phyloP scores from a whole-genome alignment of 2,329 filamentous ascomycete genomes.

The Bretziella fagacearum region DNA sequence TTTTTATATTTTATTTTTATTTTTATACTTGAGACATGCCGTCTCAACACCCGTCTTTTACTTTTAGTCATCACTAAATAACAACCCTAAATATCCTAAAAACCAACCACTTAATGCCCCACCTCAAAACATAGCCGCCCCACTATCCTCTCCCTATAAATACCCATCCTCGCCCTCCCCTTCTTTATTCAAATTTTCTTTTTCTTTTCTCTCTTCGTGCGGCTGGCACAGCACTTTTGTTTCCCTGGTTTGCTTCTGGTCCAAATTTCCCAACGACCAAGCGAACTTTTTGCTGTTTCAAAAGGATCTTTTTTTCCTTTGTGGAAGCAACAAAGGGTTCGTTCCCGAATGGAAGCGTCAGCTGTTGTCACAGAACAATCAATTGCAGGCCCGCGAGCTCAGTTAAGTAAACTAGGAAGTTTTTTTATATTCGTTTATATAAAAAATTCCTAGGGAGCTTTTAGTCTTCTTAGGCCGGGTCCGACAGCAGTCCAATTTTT shows the following conservation, averaged over 20 bases:
- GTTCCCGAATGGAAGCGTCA: slow-evolving; percentile 14
- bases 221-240: slow-evolving; percentile 15
- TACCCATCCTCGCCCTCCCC: neutral
- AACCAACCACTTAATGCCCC: neutral
- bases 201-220: slow-evolving; percentile 14
- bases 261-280: slow-evolving; percentile 8
- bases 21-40: no score
- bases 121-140: neutral
- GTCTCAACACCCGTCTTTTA: no score
- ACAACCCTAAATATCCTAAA: neutral
- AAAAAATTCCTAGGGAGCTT: neutral
- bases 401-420: neutral
- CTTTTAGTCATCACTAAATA: neutral
- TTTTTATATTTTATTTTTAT: no score
- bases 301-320: neutral
- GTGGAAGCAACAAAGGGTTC: neutral
- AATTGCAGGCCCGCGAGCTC: slow-evolving; percentile 16
- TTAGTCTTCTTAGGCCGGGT: slow-evolving; percentile 14
- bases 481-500: neutral
- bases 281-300: neutral
- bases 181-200: neutral
- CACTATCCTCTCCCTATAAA: slow-evolving; percentile 8
- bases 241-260: slow-evolving; percentile 16
- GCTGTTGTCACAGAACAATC: slow-evolving; percentile 16
- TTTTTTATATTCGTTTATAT: neutral